Evolutionary conservation across 1,284 basidiomycete genomes (phyloP).

Genomic region (Ceratorhiza oryzae-sativae): DNA sequence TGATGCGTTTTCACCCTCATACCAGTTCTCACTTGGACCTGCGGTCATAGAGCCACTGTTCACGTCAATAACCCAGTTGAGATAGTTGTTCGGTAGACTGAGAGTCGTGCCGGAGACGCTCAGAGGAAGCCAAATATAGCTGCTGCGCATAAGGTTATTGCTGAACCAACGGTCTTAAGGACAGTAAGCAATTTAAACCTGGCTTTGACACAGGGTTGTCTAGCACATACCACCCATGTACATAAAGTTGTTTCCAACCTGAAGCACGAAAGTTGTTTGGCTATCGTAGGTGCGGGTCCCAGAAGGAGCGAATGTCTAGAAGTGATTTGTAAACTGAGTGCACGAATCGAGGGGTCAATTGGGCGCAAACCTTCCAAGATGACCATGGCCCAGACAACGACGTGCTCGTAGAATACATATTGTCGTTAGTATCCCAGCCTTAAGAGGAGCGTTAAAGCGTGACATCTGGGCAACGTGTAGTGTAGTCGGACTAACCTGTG

Average conservation of each 20-base stretch:
- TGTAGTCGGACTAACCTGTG: constrained; percentile 29
- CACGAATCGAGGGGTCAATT: not conserved
- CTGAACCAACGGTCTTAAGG: constrained; percentile 43
- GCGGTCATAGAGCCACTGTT: constrained; percentile 36
- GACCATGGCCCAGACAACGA: constrained; percentile 42
- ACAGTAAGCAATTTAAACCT: not conserved
- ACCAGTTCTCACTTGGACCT: constrained; percentile 41
- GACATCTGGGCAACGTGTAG: not conserved
- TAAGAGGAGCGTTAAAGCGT: not conserved
- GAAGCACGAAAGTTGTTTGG: constrained; percentile 42
- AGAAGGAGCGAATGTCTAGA: constrained; percentile 41
- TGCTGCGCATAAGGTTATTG: constrained; percentile 40
- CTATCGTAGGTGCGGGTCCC: constrained; percentile 42
- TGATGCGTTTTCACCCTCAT: constrained; percentile 41
- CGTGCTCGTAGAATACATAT: constrained; percentile 41
- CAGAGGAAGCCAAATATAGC: constrained; percentile 42
- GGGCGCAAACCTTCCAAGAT: constrained; percentile 38
- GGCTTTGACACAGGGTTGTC: not conserved
- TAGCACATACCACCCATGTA: constrained; percentile 42
- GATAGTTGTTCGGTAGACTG: constrained; percentile 40
- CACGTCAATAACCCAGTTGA: constrained; percentile 43
- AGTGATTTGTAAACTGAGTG: not conserved
- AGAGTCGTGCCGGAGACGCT: constrained; percentile 41
- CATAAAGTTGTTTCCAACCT: constrained; percentile 42
- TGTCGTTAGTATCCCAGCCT: constrained; percentile 43